Base-by-base conservation (phyloP, 2,329 filamentous ascomycete species). In the Neonectria coccinea region DNA sequence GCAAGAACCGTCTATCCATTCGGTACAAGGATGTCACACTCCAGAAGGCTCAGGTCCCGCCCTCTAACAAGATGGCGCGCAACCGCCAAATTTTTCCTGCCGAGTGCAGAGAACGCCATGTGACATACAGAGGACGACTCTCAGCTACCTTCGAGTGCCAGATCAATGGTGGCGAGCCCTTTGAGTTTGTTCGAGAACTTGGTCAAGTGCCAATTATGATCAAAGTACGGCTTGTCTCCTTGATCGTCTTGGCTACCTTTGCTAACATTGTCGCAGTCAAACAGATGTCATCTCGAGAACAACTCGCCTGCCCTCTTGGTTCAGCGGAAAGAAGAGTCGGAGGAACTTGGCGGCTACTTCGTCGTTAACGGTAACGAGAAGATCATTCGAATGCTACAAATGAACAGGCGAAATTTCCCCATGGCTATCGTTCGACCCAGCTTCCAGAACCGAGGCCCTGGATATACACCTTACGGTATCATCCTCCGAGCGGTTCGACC, bases 281-380 rank as follows among this genome's bases (percentile, higher is more conserved):
- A 94, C 78, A 87, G 90, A 77, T 99, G 96, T 77, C 94, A 99
- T 77, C 87, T 99, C 27, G 91, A 97, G 78, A 91, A 91, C 67
- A 90, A 94, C 73, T 91, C 93, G 6, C 96, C 96, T 0, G 90
- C 91, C 11, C 86, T 92, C 74, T 86, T 99, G 16, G 93, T 98
- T 31, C 86, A 91, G 68, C 89, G 89, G 65, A 97, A 97, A 78
- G 96, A 99, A 81, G 96, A 99, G 79, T 92, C 94, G 0, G 96
- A 99, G 79, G 96, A 99, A 79, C 82, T 98, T 33, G 96, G 96
- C 41, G 96, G 96, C 48, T 99, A 98, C 79, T 99, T 98, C 76
- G 89, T 99, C 74, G 92, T 99, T 74, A 99, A 99, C 78, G 96
- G 96, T 69, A 97, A 94, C 75, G 96, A 99, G 79, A 98, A 97